Conservation (phyloP, 495 filamentous ascomycete genomes). For the Ramalina peruviana region DNA sequence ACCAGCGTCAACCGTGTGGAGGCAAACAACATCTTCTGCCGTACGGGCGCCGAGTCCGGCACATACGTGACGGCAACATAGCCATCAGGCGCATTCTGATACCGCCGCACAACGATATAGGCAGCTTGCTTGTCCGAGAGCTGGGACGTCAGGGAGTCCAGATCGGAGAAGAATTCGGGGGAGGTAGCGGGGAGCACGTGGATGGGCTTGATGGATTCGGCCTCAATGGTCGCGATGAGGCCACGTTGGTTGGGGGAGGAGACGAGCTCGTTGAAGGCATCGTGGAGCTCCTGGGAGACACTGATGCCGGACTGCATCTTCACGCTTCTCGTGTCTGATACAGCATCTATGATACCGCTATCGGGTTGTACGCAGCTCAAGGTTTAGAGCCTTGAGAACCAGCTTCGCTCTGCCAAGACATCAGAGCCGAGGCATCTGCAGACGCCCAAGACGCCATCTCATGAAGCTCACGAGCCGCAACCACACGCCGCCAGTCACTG, state of each 20-base stretch:
- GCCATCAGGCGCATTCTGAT: constrained; percentile 28
- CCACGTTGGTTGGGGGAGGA: constrained; percentile 52
- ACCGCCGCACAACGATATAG: constrained; percentile 72
- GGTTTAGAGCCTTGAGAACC: too few relatives aligned
- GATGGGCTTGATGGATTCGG: constrained; percentile 58
- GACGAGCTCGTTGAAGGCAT: constrained; percentile 65
- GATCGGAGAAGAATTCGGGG: constrained; percentile 43
- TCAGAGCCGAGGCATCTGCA: too few relatives aligned
- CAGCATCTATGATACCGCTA: too few relatives aligned
- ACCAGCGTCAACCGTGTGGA: constrained; percentile 71
- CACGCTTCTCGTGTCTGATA: background rate
- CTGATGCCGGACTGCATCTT: constrained; percentile 14
- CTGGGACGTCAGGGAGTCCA: constrained; percentile 44
- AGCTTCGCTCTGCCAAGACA: too few relatives aligned
- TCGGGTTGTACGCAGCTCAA: too few relatives aligned
- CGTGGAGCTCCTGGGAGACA: constrained; percentile 64
- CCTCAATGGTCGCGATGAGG: constrained; percentile 64
- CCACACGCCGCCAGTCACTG: too few relatives aligned
- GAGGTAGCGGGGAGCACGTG: constrained; percentile 42
- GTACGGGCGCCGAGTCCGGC: constrained; percentile 75
- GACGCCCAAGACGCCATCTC: too few relatives aligned
- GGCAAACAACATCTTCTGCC: constrained; percentile 93
- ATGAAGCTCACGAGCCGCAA: too few relatives aligned
- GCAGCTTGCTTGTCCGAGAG: constrained; percentile 61
- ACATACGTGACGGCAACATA: constrained; percentile 81